These are phyloP conservation scores for Lachnellula subtilissima DNA, from an alignment of 2,329 filamentous ascomycete species.

Conservation along the genomic window DNA sequence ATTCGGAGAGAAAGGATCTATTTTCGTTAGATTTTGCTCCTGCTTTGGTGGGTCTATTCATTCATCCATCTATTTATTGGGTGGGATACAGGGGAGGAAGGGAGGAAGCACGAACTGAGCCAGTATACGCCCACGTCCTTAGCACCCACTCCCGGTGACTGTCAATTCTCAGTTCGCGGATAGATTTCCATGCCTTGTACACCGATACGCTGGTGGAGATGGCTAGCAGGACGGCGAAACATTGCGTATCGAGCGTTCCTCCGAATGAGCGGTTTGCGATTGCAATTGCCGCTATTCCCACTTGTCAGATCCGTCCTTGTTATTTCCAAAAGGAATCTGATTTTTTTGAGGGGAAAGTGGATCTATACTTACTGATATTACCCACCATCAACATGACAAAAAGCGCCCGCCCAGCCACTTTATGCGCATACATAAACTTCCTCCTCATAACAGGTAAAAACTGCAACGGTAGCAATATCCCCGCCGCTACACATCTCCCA, in stretches of 20 bases:
- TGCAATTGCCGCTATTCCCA: slow-evolving; percentile 4
- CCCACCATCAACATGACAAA: slow-evolving; percentile 7
- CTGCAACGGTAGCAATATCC: slow-evolving; percentile 11
- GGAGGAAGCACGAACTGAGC: slow-evolving; percentile 5
- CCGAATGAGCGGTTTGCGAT: slow-evolving; percentile 4
- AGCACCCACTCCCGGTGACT: slow-evolving; percentile 9
- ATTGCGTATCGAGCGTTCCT: slow-evolving; percentile 8
- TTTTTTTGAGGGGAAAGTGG: too few species aligned
- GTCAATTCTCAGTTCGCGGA: slow-evolving; percentile 7
- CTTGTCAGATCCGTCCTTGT: not conserved
- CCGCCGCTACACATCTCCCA: slow-evolving; percentile 5
- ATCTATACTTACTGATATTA: slow-evolving; percentile 10
- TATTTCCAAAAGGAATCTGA: not conserved
- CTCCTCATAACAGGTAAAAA: slow-evolving; percentile 12
- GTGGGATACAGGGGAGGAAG: not conserved
- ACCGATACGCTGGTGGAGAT: not conserved
- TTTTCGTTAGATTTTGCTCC: not conserved
- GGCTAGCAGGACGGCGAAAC: not conserved
- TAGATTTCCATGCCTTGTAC: slow-evolving; percentile 6
- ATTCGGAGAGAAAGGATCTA: slow-evolving; percentile 12
- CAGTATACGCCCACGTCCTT: slow-evolving; percentile 7
- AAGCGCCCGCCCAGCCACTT: slow-evolving; percentile 2
- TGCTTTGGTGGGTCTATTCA: too few species aligned
- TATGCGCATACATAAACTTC: slow-evolving; percentile 7
- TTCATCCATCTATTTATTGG: too few species aligned